phyloP scores from a whole-genome alignment of 1,284 basidiomycete genomes.

The Trichosporon faecale region DNA sequence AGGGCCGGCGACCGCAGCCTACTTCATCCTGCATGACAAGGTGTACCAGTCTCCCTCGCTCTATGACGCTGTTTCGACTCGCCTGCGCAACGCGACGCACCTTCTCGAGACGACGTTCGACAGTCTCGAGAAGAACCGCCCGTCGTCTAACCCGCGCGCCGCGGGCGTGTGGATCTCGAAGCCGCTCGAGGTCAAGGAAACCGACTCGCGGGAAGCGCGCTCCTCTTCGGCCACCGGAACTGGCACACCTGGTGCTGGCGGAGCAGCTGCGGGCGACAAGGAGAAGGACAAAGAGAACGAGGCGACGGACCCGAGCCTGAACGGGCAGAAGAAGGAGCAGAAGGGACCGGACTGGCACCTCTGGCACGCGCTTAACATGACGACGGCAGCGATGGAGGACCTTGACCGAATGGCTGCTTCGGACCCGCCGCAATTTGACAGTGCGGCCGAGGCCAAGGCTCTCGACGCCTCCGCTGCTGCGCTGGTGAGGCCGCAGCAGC shows the following conservation, averaged over 20 bases:
- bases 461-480: conserved; percentile 17
- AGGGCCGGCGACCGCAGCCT: conserved; percentile 34
- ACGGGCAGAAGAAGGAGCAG: background rate
- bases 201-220: background rate
- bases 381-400: conserved; percentile 28
- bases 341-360: conserved; percentile 38
- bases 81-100: conserved; percentile 32
- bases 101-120: conserved; percentile 41
- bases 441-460: conserved; percentile 17
- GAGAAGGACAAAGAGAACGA: conserved; percentile 12
- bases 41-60: conserved; percentile 45
- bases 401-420: conserved; percentile 28
- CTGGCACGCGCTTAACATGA: conserved; percentile 38
- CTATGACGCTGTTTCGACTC: conserved; percentile 35
- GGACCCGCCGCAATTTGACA: conserved; percentile 20
- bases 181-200: conserved; percentile 16
- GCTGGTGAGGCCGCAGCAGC: background rate
- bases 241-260: background rate
- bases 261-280: too few relatives aligned
- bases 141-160: conserved; percentile 43
- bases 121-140: conserved; percentile 34
- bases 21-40: conserved; percentile 45
- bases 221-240: background rate
- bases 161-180: conserved; percentile 39
- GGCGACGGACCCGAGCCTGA: background rate